Base-by-base conservation (phyloP, 495 filamentous ascomycete genomes). In the Penicillium verhagenii region DNA sequence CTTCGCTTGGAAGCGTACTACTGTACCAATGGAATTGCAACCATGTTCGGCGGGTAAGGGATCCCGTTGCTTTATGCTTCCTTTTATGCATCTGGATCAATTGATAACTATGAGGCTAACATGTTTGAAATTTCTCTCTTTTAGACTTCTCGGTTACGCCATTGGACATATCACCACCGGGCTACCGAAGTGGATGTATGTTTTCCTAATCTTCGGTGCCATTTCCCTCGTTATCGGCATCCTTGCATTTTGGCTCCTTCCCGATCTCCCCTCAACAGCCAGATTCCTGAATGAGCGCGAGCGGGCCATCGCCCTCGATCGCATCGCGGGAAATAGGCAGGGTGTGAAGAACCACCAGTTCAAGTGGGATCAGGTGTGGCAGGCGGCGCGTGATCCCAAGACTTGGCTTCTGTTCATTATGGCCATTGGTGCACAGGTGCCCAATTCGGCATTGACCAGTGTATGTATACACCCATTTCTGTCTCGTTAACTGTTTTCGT, bases 11-110 rank as follows among this genome's bases (percentile, higher is more conserved):
- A 76, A 40, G 67, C 73, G 0, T 83, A 79, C 54, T 84, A 82
- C 54, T 76, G 77, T 57, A 82, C 77, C 39, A 83, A 83, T 46
- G 82, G 80, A 18, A 69, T 83, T 10, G 79, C 77, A 1, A 76
- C 75, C 7, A 81, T 83, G 65, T 79, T 79, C 43, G 81, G 81
- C 20, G 79, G 80, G 68, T 71, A 37, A 60, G 66, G 47, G 8
- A 33, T 4, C 7, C 24, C n/a, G 13, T 16, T 16, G 9, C 25
- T 14, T n/a, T 53, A 13, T 21, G 2, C 14, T n/a, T n/a, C n/a
- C n/a, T n/a, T n/a, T n/a, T n/a, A n/a, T n/a, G n/a, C n/a, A n/a
- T n/a, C n/a, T n/a, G n/a, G n/a, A n/a, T n/a, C n/a, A n/a, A n/a
- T n/a, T n/a, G n/a, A n/a, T n/a, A n/a, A 16, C 4, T 6, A 16